phyloP scores from a whole-genome alignment of 495 filamentous ascomycete species.

The Pseudotulostoma volvatum region DNA sequence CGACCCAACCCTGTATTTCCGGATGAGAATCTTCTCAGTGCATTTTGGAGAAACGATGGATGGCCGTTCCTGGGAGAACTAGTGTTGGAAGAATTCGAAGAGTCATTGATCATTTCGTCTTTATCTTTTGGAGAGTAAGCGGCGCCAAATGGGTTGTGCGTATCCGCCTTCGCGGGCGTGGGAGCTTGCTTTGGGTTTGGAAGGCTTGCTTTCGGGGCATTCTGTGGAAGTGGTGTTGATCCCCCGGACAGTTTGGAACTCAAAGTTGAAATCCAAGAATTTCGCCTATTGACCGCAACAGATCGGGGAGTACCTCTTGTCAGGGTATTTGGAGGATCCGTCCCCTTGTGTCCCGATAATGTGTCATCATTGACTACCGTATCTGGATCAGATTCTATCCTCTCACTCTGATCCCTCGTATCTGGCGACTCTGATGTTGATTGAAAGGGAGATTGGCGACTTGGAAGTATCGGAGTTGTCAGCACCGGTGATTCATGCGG shows the following conservation, averaged over 20 bases:
- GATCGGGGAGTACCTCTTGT: slow-evolving; percentile 17
- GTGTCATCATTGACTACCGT: too few relatives aligned
- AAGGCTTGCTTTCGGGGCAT: slow-evolving; percentile 23
- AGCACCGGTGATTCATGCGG: too few relatives aligned
- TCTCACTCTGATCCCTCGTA: too few relatives aligned
- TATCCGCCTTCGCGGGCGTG: slow-evolving; percentile 22
- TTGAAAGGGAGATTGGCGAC: too few relatives aligned
- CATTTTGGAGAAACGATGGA: slow-evolving; percentile 62
- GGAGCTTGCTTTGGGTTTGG: slow-evolving; percentile 27
- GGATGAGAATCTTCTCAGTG: slow-evolving; percentile 64
- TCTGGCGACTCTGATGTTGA: too few relatives aligned
- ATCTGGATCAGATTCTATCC: too few relatives aligned
- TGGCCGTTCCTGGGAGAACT: slow-evolving; percentile 46
- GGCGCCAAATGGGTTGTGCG: slow-evolving; percentile 30
- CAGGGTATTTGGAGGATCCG: neutral
- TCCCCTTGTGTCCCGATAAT: neutral
- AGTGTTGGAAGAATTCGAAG: slow-evolving; percentile 46
- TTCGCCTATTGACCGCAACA: slow-evolving; percentile 36
- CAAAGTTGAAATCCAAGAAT: slow-evolving; percentile 82
- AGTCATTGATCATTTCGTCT: slow-evolving; percentile 32
- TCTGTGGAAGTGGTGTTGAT: slow-evolving; percentile 30
- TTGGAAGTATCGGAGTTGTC: too few relatives aligned
- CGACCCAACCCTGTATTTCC: slow-evolving; percentile 33
- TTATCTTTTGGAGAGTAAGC: slow-evolving; percentile 43
- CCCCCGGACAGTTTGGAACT: slow-evolving; percentile 82